phyloP scores from a whole-genome alignment of 2,329 filamentous ascomycete genomes.

The Xylariales sp. region DNA sequence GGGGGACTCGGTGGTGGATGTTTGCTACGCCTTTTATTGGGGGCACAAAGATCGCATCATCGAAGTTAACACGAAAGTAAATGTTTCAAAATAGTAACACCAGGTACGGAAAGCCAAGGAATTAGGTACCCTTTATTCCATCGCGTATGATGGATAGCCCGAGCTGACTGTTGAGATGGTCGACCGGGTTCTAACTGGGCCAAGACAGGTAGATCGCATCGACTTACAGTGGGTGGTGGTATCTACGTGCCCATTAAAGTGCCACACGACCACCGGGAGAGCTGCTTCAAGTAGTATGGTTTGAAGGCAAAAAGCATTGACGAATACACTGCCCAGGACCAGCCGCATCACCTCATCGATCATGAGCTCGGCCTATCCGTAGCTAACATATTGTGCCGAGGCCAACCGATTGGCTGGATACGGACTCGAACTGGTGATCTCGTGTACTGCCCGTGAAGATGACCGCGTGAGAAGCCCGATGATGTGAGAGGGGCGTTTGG shows the following conservation, averaged over 20 bases:
- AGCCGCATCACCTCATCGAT: slow-evolving; percentile 61
- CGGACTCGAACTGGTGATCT: slow-evolving; percentile 55
- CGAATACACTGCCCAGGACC: slow-evolving; percentile 58
- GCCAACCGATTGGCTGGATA: slow-evolving; percentile 59
- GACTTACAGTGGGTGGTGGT: slow-evolving; percentile 54
- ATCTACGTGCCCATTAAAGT: slow-evolving; percentile 58
- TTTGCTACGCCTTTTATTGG: slow-evolving; percentile 56
- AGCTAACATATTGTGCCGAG: slow-evolving; percentile 58
- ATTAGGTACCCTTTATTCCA: slow-evolving; percentile 59
- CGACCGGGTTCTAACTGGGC: slow-evolving; percentile 52
- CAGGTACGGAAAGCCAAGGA: slow-evolving; percentile 56
- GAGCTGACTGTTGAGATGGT: slow-evolving; percentile 58
- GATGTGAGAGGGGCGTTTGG: slow-evolving; percentile 56
- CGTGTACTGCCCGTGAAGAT: slow-evolving; percentile 47
- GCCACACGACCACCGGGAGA: slow-evolving; percentile 54
- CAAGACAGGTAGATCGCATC: slow-evolving; percentile 54
- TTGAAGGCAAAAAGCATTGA: slow-evolving; percentile 56
- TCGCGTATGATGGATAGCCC: slow-evolving; percentile 60
- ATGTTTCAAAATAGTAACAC: slow-evolving; percentile 57
- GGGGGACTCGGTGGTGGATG: slow-evolving; percentile 55
- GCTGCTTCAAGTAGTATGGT: slow-evolving; percentile 59
- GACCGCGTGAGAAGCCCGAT: slow-evolving; percentile 59
- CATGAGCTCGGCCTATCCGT: slow-evolving; percentile 59
- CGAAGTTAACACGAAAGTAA: slow-evolving; percentile 60
- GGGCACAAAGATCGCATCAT: slow-evolving; percentile 62